Percentiles rank a stretch among this genome's conserved stretches.
phyloP scores from a whole-genome alignment of 2,329 filamentous ascomycete species.

The Xylaria sp. region DNA sequence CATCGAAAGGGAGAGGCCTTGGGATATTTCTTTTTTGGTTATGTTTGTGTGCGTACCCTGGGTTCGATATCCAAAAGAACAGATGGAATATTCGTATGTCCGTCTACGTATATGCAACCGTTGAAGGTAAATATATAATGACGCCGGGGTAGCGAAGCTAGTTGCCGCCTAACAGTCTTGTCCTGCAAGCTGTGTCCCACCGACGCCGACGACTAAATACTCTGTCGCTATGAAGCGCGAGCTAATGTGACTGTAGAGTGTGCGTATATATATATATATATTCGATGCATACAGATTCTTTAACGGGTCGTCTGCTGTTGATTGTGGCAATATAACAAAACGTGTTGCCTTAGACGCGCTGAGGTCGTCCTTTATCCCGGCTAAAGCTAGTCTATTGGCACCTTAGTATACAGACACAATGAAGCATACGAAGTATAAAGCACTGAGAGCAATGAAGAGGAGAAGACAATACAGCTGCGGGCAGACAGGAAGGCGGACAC shows the following conservation, averaged over 20 bases:
- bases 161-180: constrained; percentile 48
- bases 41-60: constrained; percentile 48
- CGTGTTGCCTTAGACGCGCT: constrained; percentile 14
- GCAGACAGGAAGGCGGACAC: constrained; percentile 28
- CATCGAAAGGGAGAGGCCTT: constrained; percentile 55
- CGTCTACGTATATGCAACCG: constrained; percentile 30
- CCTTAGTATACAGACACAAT: constrained; percentile 13
- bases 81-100: constrained; percentile 23
- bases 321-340: constrained; percentile 28
- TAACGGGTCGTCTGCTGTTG: constrained; percentile 12
- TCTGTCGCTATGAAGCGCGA: constrained; percentile 21
- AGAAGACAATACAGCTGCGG: constrained; percentile 19
- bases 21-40: constrained; percentile 29
- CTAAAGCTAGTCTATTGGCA: constrained; percentile 28
- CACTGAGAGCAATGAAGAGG: not conserved
- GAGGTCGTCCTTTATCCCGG: constrained; percentile 14
- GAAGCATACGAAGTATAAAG: constrained; percentile 10
- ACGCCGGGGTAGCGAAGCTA: constrained; percentile 34
- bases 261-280: constrained; percentile 36
- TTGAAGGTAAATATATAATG: constrained; percentile 23
- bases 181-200: constrained; percentile 49
- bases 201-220: constrained; percentile 32
- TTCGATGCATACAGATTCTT: constrained; percentile 20
- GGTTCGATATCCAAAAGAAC: constrained; percentile 37
- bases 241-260: constrained; percentile 10